A percentile compares a stretch with the other conserved stretches of the same genome.
phyloP scores from a whole-genome alignment of 441 rosid genomes.

The Viola pubescens region DNA sequence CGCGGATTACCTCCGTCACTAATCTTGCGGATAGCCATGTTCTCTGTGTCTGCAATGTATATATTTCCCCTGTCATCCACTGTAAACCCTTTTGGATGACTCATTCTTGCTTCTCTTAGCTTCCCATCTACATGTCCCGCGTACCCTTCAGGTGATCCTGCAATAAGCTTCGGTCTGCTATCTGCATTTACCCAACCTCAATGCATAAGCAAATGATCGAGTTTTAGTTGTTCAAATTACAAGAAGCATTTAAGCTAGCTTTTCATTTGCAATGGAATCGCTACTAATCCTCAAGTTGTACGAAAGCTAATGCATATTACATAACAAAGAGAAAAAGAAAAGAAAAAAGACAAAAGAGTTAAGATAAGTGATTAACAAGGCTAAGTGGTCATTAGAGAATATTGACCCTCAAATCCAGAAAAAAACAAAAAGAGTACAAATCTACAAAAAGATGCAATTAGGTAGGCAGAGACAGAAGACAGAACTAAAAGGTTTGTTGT shows the following conservation, averaged over 20 bases:
- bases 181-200: constrained; percentile 37
- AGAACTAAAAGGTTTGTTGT: constrained; percentile 16
- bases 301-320: no score
- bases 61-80: constrained; percentile 81
- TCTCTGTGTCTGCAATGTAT: constrained; percentile 82
- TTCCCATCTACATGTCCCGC: constrained; percentile 87
- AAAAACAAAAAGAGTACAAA: constrained; percentile 18
- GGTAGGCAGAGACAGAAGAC: constrained; percentile 13
- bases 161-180: constrained; percentile 71
- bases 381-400: constrained; percentile 4
- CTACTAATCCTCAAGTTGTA: no score
- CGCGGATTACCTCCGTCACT: constrained; percentile 53
- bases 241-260: neutral
- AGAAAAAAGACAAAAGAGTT: neutral
- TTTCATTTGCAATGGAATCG: no score
- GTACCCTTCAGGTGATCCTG: constrained; percentile 79
- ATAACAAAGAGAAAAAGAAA: neutral
- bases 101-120: constrained; percentile 65
- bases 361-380: constrained; percentile 10
- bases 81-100: constrained; percentile 73
- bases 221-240: neutral
- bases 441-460: constrained; percentile 23
- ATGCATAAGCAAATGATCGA: constrained; percentile 6
- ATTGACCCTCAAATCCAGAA: constrained; percentile 2
- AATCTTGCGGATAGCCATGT: constrained; percentile 91